Base-by-base conservation (phyloP, 305 asterid genomes). In the Solanum chacoense region DNA sequence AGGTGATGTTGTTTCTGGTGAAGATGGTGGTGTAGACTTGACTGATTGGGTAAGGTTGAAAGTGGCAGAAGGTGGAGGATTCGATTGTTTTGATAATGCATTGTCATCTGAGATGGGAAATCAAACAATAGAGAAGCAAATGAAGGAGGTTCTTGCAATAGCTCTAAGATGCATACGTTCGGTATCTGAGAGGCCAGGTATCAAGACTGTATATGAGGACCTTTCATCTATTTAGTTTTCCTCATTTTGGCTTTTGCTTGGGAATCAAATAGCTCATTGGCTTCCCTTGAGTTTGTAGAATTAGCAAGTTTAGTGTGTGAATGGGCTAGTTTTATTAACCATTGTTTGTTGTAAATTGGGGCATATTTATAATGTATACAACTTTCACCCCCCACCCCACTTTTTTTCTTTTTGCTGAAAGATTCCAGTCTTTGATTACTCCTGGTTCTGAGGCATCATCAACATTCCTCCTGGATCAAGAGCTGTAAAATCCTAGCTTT, bases 181-280 rank as follows among this genome's bases (percentile, higher is more conserved):
- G 3, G 98, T 97, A 24, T 92, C 99, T 4, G 99, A 96, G 91
- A 94, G 99, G 92, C 98, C 99, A 8, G 99, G 99, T 11, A 97
- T 97, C 89, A 96, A 97, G 96, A 95, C 95, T 5, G 91, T 96
- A 29, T 97, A 97, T 85, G 99, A 97, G 91, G 99, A 97, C 91
- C 95, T 97, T 28, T 97, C 99, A 1, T 95, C 98, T 37, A 93
- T 97, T 89, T 97, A 95, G 94, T 45, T 75, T 69, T 87, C 88
- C 74, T 59, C 50, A 50, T 85, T 83, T 90, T 74, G 90, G 85
- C 85, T 71, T 40, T 88, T 87, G 37, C 85, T 87, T 91, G 97
- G 98, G 96, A 90, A 93, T 94, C 94, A 93, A 96, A 89, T 92
- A 90, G 93, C 98, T 97, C 96, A 90, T 96, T 97, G 95, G 92